Evolutionary conservation across 352 stramenopile species (phyloP), one percentile per base, ranked within the genome.

Genomic region (Pythium rishiriense): DNA sequence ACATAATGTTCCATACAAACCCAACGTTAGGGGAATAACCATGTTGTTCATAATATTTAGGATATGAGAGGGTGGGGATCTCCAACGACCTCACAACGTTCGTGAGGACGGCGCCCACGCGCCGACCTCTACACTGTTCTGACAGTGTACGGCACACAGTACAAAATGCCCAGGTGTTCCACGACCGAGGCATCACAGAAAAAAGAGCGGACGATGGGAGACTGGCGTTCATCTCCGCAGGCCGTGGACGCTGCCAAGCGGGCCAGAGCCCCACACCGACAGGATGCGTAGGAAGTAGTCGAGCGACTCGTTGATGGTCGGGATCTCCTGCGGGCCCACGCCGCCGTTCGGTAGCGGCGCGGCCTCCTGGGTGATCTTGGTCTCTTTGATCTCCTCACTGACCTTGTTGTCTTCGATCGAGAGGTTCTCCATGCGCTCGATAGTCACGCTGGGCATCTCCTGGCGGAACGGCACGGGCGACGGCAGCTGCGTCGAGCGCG

Each of bases 1-100:
- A n/a, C n/a, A 39, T 11, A 9, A 39, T 39, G 33, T 14, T 9
- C 33, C 33, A 39, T 17, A 39, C 33, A 39, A 9, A 37, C 31
- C 6, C 4, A 39, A 17, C 10, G 17, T 14, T 9, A 39, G 17
- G 33, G 26, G 15, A 41, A 29, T 29, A 26, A 43, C 26, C 14
- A 29, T 48, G 19, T 2, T 7, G 6, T 28, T 59, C 52, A 62
- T 62, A 62, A 62, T 62, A 62, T 62, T 62, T 50, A 53, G 52
- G 37, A 59, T 39, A 47, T 19, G 39, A 17, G 17, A 39, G 10
- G 7, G 17, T 10, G 33, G 11, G 33, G n/a, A 43, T 49, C 24
- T 54, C 26, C 26, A 54, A 49, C 17, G 26, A 49, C 21, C 37
- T 39, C 52, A 59, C 52, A 54, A 54, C 28, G 7, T 26, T 54